Evolutionary conservation across 192 early-diverging fungal species (phyloP), one percentile per base, ranked within the genome.

Genomic region (Backusella liffmaniae): DNA sequence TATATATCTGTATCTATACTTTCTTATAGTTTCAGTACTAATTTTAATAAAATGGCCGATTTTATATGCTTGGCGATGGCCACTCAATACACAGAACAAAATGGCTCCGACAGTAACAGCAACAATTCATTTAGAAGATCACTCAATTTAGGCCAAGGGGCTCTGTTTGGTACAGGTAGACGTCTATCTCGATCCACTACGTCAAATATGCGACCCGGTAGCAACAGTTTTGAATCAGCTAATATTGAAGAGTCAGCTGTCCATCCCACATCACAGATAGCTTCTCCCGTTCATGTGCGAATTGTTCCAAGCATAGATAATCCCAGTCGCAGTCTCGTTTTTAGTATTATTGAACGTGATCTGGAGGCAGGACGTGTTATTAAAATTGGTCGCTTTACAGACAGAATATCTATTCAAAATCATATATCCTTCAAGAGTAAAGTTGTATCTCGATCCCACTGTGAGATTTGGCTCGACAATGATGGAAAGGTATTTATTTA

Each of bases 361-460:
- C 82, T 91, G 5, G 78, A 84, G 0, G 82, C 85, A 51, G 80
- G 76, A 59, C 79, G 80, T 35, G 66, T 84, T n/a, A 80, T 91
- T n/a, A 90, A 90, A 65, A 84, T 91, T 37, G 89, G 89, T 3
- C 79, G 90, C 65, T 90, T 89, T 70, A 87, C 89, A 4, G 89
- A 90, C 59, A 81, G 86, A 72, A 80, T 84, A 23, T 65, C 82
- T 79, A 81, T 86, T 74, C 84, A 85, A 79, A 91, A 88, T 72
- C 85, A 87, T 32, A 88, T 92, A 49, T 88, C 90, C 30, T 92
- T 92, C 82, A 89, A 90, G 76, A 89, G 87, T 82, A 97, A 97
- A 69, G 96, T 97, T 29, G 96, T 96, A 7, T 90, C 87, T 56
- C 84, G 95, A 53, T 90, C 87, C 73, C 96, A 97, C 72, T 94